Conservation (phyloP, 768 basidiomycete genomes). For the Tephrocybe rancida region DNA sequence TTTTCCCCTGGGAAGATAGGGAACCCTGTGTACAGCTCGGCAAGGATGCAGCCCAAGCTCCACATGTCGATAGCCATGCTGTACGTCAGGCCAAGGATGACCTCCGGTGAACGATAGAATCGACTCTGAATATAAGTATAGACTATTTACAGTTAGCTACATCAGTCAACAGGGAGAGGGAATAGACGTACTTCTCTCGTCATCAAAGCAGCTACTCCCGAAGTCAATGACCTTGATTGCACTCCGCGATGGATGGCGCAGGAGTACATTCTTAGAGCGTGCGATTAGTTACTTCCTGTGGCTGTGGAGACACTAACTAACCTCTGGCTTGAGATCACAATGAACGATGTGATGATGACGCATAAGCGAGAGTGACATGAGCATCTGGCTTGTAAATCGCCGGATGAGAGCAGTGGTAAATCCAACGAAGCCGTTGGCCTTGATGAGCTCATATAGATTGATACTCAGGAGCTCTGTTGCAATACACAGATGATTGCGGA, state of each 20-base stretch:
- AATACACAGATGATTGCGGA: constrained; percentile 96
- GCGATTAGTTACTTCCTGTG: constrained; percentile 2
- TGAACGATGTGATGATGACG: constrained; percentile 97
- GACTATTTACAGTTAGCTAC: constrained; percentile 50
- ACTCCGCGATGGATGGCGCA: constrained; percentile 94
- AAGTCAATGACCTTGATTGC: constrained; percentile 99
- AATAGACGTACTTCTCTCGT: constrained; percentile 85
- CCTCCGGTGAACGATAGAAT: constrained; percentile 99
- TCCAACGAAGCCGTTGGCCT: constrained; percentile 98
- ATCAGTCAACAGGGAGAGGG: not conserved
- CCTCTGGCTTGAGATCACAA: constrained; percentile 99
- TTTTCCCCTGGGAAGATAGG: constrained; percentile 99
- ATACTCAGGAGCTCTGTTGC: constrained; percentile 98
- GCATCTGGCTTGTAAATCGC: constrained; percentile 95
- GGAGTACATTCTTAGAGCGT: constrained; percentile 77
- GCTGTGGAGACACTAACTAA: constrained; percentile 29
- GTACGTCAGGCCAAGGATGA: constrained; percentile 98
- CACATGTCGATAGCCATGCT: constrained; percentile 99
- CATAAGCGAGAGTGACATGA: constrained; percentile 89
- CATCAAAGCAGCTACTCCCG: constrained; percentile 96
- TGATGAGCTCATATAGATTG: constrained; percentile 98
- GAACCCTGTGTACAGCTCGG: constrained; percentile 95
- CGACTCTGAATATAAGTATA: constrained; percentile 99
- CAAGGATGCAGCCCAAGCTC: constrained; percentile 97
- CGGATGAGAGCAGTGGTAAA: constrained; percentile 95